phyloP scores from a whole-genome alignment of 2,329 filamentous ascomycete genomes.

The Cercospora zeina region DNA sequence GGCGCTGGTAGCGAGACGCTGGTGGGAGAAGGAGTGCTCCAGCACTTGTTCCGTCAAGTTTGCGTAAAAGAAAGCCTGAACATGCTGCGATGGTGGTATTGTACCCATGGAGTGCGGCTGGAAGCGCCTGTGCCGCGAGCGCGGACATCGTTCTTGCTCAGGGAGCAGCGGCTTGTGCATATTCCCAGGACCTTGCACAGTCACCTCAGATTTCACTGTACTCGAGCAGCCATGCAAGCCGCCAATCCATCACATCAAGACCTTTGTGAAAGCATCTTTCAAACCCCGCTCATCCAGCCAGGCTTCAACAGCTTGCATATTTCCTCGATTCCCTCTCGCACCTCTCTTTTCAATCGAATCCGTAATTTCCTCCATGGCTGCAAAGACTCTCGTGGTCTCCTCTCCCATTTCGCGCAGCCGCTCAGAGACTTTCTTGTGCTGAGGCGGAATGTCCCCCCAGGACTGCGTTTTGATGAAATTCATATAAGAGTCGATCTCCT shows the following conservation, averaged over 20 bases:
- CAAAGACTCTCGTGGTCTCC: slow-evolving; percentile 48
- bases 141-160: too few relatives aligned
- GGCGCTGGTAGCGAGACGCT: too few relatives aligned
- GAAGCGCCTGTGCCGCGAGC: too few relatives aligned
- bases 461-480: slow-evolving; percentile 63
- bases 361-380: slow-evolving; percentile 60
- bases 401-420: slow-evolving; percentile 48
- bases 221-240: too few relatives aligned
- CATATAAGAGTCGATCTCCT: slow-evolving; percentile 60
- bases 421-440: slow-evolving; percentile 65
- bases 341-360: slow-evolving; percentile 53
- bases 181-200: not conserved
- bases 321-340: slow-evolving; percentile 52
- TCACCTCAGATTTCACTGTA: too few relatives aligned
- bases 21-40: too few relatives aligned
- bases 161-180: not conserved
- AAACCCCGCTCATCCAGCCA: slow-evolving; percentile 52
- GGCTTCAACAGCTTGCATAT: slow-evolving; percentile 56
- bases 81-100: too few relatives aligned
- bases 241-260: slow-evolving; percentile 38
- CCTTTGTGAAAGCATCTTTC: slow-evolving; percentile 50
- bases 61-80: too few relatives aligned
- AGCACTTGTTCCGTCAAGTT: too few relatives aligned
- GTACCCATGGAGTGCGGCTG: too few relatives aligned
- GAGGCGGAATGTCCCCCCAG: slow-evolving; percentile 62